Evolutionary conservation across 1,139 yeast species (phyloP), one percentile per base, ranked within the genome.

Genomic region (Yamadazyma epiphylla): DNA sequence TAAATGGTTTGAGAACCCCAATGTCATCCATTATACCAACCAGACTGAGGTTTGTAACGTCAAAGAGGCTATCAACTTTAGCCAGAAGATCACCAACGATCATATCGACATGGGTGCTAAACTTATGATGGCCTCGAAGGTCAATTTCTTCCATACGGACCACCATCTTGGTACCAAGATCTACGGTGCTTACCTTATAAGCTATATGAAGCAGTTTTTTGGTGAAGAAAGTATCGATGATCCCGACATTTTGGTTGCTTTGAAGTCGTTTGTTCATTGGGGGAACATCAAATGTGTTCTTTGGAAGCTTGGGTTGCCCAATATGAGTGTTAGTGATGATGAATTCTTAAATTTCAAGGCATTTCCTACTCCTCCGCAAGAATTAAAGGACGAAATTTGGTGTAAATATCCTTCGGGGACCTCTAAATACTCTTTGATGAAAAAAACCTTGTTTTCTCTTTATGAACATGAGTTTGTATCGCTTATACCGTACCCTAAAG

Each of bases 191-290:
- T 65, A 63, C 40, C 53, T 74, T 58, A 60, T 61, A 28, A 55
- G 60, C 30, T 59, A 59, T 26, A 60, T 74, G 31, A 46, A 43
- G 17, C 58, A 60, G 22, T 61, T 62, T 35, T 71, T 61, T 37
- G 77, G 76, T 1, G 53, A 49, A 5, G 68, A 58, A 2, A 66
- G 72, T 0, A 41, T 71, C 19, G 49, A 48, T 13, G 62, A 70
- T 27, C 57, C 57, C 2, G 70, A 66, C 28, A 70, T 73, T 12
- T 60, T 70, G 35, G 58, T 66, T 23, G 75, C 79, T 0, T 52
- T 74, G 26, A 67, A 74, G 39, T 70, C 76, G 27, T 73, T 74
- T 41, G 73, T 70, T 13, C 79, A 74, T 47, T 74, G 80, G 80
- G 75, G 75, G 13, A 68, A 71, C 30, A 72, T 70, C 30, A 62